A percentile compares a stretch with the other conserved stretches of the same genome.
Conservation (phyloP, 176 grass and related monocot species). For the Leersia perrieri region DNA sequence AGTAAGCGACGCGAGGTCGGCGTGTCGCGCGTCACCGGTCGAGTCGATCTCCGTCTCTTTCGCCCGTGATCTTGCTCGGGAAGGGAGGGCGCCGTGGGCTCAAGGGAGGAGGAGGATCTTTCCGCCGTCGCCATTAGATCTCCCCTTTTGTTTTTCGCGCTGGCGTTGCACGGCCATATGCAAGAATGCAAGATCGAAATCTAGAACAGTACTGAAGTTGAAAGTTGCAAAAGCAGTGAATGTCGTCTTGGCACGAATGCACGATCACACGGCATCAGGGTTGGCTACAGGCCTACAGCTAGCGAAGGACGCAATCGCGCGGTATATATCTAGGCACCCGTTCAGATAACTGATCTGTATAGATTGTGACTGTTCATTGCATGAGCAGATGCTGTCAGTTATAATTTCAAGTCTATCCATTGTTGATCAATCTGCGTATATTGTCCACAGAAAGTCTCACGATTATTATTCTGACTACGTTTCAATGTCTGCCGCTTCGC, state of each 20-base stretch:
- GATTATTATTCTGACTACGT: neutral
- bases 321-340: neutral
- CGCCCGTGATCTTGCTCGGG: neutral
- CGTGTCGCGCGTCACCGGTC: neutral
- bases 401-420: neutral
- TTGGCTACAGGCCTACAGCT: too few species aligned
- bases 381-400: neutral
- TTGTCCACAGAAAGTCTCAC: neutral
- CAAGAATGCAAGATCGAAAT: neutral
- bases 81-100: neutral
- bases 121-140: constrained; percentile 8
- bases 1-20: neutral
- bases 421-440: neutral
- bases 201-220: neutral
- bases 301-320: too few species aligned
- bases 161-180: neutral
- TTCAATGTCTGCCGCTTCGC: neutral
- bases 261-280: neutral
- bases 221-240: neutral
- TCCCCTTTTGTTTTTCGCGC: neutral
- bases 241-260: neutral
- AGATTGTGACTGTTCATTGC: neutral
- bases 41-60: neutral
- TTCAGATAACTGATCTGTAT: neutral
- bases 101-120: constrained; percentile 22